Evolutionary conservation across 768 basidiomycete species (phyloP).

Genomic region (Psilocybe subaeruginosa): DNA sequence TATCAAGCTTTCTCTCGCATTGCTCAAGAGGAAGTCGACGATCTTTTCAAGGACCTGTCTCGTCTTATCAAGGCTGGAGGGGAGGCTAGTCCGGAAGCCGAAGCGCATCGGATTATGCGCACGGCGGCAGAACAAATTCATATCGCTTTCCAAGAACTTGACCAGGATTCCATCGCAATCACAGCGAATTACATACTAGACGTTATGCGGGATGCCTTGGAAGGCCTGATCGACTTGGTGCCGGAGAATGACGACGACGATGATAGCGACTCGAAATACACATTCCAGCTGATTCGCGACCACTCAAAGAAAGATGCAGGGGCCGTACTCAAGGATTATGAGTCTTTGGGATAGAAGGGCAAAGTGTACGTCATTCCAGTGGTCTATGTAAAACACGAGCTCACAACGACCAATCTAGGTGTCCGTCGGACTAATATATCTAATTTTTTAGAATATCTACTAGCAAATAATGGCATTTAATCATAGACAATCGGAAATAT

Average conservation of each 20-base stretch:
- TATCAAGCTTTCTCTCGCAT: constrained; percentile 24
- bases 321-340: constrained; percentile 31
- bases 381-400: background rate
- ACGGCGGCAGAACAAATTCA: constrained; percentile 32
- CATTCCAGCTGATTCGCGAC: constrained; percentile 27
- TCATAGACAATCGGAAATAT: background rate
- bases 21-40: constrained; percentile 21
- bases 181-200: constrained; percentile 25
- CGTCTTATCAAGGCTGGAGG: constrained; percentile 22
- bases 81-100: constrained; percentile 18
- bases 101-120: constrained; percentile 29
- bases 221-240: constrained; percentile 24
- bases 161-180: constrained; percentile 20
- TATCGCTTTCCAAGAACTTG: constrained; percentile 25
- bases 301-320: constrained; percentile 29
- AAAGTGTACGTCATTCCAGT: background rate
- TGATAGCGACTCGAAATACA: constrained; percentile 23
- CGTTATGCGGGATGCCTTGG: constrained; percentile 25
- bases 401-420: too few species aligned
- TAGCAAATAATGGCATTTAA: background rate
- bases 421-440: background rate
- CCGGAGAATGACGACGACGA: constrained; percentile 27
- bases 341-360: constrained; percentile 27
- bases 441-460: background rate
- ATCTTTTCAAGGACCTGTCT: constrained; percentile 26